Evolutionary conservation across 495 filamentous ascomycete genomes (phyloP), one percentile per base, ranked within the genome.

Genomic region (Neurospora sp.): DNA sequence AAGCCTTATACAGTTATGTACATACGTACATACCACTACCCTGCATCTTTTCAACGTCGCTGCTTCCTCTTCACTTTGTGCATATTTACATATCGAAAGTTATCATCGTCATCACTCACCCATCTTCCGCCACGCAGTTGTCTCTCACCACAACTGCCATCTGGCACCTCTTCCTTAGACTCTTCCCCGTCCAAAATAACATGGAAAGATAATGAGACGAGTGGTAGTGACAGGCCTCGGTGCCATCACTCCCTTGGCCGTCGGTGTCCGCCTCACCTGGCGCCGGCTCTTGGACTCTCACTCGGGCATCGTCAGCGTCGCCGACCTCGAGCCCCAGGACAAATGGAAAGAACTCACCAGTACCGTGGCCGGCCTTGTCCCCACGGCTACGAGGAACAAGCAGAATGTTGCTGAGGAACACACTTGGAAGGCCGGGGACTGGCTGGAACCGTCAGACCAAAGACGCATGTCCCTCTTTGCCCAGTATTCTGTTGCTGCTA

Each of bases 141-240:
- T 46, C n/a, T 46, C 5, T 46, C 44, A 20, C 44, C 8, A 48
- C 44, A 48, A 48, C 44, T 48, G 44, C n/a, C 44, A 44, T 2
- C 8, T 59, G 48, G 48, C 48, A 12, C 11, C 5, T 59, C 41
- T 27, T 59, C 5, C 20, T 14, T 59, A 59, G 12, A 12, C 10
- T 9, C 20, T 16, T 66, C 6, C 16, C 53, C 2, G 5, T 4
- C 27, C 7, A 66, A 37, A 66, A 73, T 6, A 70, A 72, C 39
- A 78, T 78, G 78, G 76, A 70, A 71, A 42, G 12, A 75, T 70
- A 11, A 96, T 97, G 95, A 91, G 94, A 82, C 90, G 93, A 76
- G 96, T 98, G 76, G 96, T 98, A 77, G 91, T 98, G 76, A 98
- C 96, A 66, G 96, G 96, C 79, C 86, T 99, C 70, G 96, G 96